Conservation (phyloP, 768 basidiomycete genomes). For the Suillus weaverae region DNA sequence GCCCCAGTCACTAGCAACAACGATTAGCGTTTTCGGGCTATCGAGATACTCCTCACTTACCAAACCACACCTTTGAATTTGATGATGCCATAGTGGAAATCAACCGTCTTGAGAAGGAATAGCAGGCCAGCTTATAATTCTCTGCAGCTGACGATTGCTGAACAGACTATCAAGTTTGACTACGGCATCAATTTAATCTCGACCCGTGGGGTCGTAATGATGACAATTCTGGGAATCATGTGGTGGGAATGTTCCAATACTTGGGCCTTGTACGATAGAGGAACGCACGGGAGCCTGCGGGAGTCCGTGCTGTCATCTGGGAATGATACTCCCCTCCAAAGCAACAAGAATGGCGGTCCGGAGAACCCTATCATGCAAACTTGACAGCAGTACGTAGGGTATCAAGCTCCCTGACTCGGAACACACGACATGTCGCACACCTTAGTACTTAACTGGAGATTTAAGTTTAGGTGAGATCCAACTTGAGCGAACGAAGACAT, state of each 20-base stretch:
- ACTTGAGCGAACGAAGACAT: background rate
- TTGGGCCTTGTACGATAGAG: background rate
- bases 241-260: background rate
- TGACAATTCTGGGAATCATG: background rate
- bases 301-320: background rate
- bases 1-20: constrained; percentile 39
- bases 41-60: constrained; percentile 11
- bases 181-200: background rate
- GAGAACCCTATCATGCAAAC: background rate
- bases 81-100: background rate
- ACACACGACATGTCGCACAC: background rate
- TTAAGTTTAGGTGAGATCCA: background rate
- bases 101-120: background rate
- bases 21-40: no score
- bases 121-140: background rate
- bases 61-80: constrained; percentile 23
- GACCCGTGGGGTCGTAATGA: background rate
- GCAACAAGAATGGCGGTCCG: background rate
- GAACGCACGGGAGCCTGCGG: background rate
- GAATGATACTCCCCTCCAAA: background rate
- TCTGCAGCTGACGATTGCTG: background rate
- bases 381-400: background rate
- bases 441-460: background rate
- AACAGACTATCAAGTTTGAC: background rate
- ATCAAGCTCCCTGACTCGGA: background rate